Evolutionary conservation across 148 eudicot genomes (phyloP), one percentile per base, ranked within the genome.

Genomic region (Vaccinium vitisidaea): DNA sequence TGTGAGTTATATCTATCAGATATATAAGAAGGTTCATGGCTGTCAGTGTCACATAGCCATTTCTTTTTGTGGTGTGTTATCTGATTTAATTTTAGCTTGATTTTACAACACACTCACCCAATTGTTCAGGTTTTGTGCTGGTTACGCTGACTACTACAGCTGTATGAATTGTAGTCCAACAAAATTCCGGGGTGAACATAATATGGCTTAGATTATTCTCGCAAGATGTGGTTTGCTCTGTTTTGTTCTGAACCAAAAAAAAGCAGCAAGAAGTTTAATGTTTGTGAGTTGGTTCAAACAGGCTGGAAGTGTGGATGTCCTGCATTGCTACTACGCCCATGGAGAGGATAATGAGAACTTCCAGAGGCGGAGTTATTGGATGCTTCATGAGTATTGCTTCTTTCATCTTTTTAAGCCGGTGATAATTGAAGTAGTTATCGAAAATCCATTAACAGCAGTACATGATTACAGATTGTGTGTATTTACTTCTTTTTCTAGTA

Each of bases 311-410:
- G 85, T 90, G 84, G 94, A 92, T 77, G 92, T 88, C 63, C 69
- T 92, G 53, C 94, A 92, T 58, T 92, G 94, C 89, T 92, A 92
- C 87, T 92, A 92, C 85, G 94, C 94, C 49, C 94, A 92, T 83
- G 94, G 94, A 81, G 91, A 92, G 84, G 92, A 90, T 70, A 89
- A 92, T 80, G 94, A 92, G 86, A 85, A 84, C 80, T 90, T 92
- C 84, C 94, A 92, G 80, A 87, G 94, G 84, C 92, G 94, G 84
- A 85, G 92, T 89, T 92, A 92, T 82, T 90, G 94, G 94, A 85
- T 92, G 90, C 89, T 92, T 52, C 92, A 92, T 88, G 92, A 89
- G 94, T 92, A 82, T 73, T 63, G 61, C 50, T 69, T 25, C 77
- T 81, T 82, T 82, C 30, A 49, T 81, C 30, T 25, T 36, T n/a